These are phyloP conservation scores for Beauveria caledonica DNA, from an alignment of 2,329 filamentous ascomycete species.

Conservation along the genomic window DNA sequence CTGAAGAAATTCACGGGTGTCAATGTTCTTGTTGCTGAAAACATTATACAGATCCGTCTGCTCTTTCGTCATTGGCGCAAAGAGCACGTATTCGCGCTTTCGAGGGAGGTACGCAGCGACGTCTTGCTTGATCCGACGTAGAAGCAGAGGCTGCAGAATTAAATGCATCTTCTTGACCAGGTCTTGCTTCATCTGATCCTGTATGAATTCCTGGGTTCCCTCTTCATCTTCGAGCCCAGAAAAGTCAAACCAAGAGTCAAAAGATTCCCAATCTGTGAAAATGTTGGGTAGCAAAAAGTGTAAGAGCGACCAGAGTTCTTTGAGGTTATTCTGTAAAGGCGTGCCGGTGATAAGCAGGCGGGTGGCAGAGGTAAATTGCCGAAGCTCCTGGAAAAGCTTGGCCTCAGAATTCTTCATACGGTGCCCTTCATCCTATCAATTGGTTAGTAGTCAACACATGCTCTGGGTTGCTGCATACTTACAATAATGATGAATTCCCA, in stretches of 20 bases:
- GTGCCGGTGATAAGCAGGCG: conserved; percentile 90
- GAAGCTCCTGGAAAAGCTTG: conserved; percentile 78
- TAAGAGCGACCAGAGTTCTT: conserved; percentile 88
- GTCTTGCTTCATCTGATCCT: conserved; percentile 56
- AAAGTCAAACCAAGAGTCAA: conserved; percentile 96
- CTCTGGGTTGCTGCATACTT: conserved; percentile 21
- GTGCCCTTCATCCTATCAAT: conserved; percentile 75
- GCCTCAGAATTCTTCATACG: conserved; percentile 96
- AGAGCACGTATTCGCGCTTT: conserved; percentile 93
- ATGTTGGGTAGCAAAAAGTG: conserved; percentile 90
- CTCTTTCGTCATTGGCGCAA: conserved; percentile 82
- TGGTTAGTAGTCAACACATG: too few relatives aligned
- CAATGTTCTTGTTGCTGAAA: conserved; percentile 47
- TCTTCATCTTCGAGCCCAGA: conserved; percentile 80
- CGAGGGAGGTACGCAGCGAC: conserved; percentile 88
- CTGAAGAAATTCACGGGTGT: conserved; percentile 70
- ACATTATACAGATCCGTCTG: conserved; percentile 83
- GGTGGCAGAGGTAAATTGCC: conserved; percentile 84
- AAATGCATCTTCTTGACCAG: conserved; percentile 71
- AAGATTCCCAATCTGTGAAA: conserved; percentile 87
- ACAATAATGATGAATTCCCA: conserved; percentile 98
- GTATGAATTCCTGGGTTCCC: conserved; percentile 68
- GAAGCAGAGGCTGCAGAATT: conserved; percentile 82
- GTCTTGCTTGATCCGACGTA: conserved; percentile 85
- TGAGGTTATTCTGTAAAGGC: conserved; percentile 88